A percentile compares a stretch with the other conserved stretches of the same genome.
phyloP scores from a whole-genome alignment of 352 stramenopile genomes.

The Phytophthora vignae region DNA sequence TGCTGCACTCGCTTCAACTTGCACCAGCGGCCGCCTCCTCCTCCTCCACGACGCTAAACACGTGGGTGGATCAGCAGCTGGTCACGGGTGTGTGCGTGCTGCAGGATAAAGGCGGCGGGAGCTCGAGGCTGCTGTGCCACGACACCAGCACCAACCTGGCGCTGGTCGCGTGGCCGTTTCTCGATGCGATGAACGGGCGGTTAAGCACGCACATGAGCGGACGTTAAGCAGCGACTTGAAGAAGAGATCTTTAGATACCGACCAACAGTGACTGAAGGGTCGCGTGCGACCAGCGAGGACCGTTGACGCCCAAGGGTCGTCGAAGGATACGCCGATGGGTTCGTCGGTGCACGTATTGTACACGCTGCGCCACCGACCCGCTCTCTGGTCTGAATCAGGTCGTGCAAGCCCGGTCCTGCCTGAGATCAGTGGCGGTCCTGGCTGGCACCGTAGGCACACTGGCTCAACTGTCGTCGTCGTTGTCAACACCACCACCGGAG shows the following conservation, averaged over 20 bases:
- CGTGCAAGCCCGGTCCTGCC: background rate
- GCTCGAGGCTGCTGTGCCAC: slow-evolving; percentile 47
- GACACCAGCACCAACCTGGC: slow-evolving; percentile 48
- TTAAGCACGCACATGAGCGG: background rate
- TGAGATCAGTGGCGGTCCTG: no score
- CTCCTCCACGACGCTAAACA: slow-evolving; percentile 10
- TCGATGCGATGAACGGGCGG: slow-evolving; percentile 28
- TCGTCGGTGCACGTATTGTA: slow-evolving; percentile 2
- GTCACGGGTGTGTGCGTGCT: slow-evolving; percentile 43
- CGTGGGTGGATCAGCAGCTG: slow-evolving; percentile 40
- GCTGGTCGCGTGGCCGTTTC: slow-evolving; percentile 59
- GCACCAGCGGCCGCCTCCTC: background rate
- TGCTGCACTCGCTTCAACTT: slow-evolving; percentile 60
- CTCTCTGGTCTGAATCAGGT: slow-evolving; percentile 7
- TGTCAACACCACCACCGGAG: background rate
- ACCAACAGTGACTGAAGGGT: background rate
- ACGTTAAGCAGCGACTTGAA: background rate
- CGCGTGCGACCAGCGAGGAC: slow-evolving; percentile 3
- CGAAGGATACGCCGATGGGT: slow-evolving; percentile 22
- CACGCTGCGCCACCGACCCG: slow-evolving; percentile 7
- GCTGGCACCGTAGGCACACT: no score
- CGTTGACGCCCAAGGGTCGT: slow-evolving; percentile 1
- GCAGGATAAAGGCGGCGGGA: background rate
- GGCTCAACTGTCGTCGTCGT: background rate
- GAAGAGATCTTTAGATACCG: background rate